phyloP scores from a whole-genome alignment of 805 yeast genomes.

The Cyberlindnera nakhonratchasimensis region DNA sequence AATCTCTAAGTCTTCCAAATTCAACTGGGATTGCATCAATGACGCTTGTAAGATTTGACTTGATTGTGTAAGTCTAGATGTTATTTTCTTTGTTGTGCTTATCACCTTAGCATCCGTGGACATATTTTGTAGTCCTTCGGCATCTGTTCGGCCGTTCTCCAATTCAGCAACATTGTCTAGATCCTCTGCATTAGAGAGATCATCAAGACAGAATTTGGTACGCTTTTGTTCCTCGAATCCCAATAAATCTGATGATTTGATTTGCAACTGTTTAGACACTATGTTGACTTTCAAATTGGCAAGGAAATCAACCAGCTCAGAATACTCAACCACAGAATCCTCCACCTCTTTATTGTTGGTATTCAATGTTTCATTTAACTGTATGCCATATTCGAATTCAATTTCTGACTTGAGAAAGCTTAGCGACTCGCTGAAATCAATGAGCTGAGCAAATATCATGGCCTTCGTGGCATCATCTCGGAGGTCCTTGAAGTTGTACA shows the following conservation, averaged over 20 bases:
- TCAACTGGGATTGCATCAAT: conserved; percentile 26
- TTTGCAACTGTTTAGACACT: conserved; percentile 19
- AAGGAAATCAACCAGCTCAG: conserved; percentile 19
- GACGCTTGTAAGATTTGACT: conserved; percentile 26
- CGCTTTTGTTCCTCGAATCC: conserved; percentile 9
- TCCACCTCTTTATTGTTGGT: not conserved
- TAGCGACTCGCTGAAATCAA: conserved; percentile 17
- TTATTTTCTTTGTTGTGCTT: conserved; percentile 27
- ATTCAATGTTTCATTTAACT: conserved; percentile 4
- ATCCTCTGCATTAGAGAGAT: not conserved
- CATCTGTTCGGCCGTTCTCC: not conserved
- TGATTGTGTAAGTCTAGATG: conserved; percentile 24
- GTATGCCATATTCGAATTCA: conserved; percentile 21
- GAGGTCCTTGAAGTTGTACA: conserved; percentile 11
- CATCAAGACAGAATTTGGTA: conserved; percentile 5
- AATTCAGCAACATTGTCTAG: conserved; percentile 1
- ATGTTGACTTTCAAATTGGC: conserved; percentile 16
- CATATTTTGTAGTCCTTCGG: conserved; percentile 3
- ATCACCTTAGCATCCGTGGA: conserved; percentile 24
- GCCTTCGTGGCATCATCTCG: conserved; percentile 16
- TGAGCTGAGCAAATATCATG: conserved; percentile 16
- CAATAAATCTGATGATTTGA: conserved; percentile 5
- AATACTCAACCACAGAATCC: conserved; percentile 2
- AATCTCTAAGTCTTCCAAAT: conserved; percentile 25
- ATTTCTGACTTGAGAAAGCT: conserved; percentile 14